A percentile compares a stretch with the other conserved stretches of the same genome.
These are phyloP conservation scores for Sarcomyxa edulis DNA, from an alignment of 768 basidiomycete genomes.

Conservation along the genomic window DNA sequence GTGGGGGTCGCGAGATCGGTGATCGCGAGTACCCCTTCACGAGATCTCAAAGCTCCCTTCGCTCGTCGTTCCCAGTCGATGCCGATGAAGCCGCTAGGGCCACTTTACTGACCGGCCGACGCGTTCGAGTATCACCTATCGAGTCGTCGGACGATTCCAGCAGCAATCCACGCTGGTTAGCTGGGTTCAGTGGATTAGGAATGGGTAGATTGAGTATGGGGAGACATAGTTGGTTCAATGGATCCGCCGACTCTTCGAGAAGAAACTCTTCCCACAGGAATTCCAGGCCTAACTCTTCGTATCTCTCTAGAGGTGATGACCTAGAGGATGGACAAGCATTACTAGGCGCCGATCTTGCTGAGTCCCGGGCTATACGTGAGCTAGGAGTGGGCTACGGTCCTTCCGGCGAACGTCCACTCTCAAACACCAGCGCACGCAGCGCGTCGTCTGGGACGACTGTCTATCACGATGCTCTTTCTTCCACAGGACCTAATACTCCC, in stretches of 20 bases:
- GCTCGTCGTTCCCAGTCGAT: constrained; percentile 27
- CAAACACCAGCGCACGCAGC: constrained; percentile 51
- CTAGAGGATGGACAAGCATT: constrained; percentile 38
- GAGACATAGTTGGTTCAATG: constrained; percentile 59
- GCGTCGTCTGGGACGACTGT: constrained; percentile 48
- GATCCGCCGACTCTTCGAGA: constrained; percentile 4
- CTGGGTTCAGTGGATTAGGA: constrained; percentile 1
- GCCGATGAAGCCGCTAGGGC: constrained; percentile 42
- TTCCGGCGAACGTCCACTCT: constrained; percentile 49
- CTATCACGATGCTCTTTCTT: constrained; percentile 60
- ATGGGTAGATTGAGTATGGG: constrained; percentile 31
- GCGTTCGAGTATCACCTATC: constrained; percentile 31
- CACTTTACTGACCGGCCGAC: constrained; percentile 47
- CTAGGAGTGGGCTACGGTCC: constrained; percentile 28
- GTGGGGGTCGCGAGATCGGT: constrained; percentile 12
- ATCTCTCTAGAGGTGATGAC: constrained; percentile 30
- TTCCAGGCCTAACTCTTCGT: too few species aligned
- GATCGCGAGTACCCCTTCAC: constrained; percentile 5
- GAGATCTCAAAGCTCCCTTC: constrained; percentile 21
- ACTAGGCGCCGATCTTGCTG: constrained; percentile 19
- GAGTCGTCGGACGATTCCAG: constrained; percentile 24
- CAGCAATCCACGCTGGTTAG: constrained; percentile 12
- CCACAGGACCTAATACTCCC: constrained; percentile 35
- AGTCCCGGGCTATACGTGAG: constrained; percentile 21
- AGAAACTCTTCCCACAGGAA: too few species aligned